Evolutionary conservation across 208 protist genomes (phyloP), one percentile per base, ranked within the genome.

Genomic region (Polymyxa betae): DNA sequence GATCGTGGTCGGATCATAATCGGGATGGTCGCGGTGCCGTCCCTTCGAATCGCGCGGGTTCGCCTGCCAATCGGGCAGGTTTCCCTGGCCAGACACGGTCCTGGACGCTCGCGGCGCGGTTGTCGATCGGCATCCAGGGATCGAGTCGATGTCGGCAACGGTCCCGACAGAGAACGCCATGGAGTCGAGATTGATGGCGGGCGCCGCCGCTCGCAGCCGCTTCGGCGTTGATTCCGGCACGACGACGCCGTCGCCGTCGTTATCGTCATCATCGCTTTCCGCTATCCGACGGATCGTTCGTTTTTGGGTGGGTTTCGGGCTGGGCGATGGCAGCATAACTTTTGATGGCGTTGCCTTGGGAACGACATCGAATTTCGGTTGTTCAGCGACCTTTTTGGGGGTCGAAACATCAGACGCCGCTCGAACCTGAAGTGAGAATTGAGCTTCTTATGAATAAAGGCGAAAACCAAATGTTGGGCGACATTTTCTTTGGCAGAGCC

Each of bases 1-100:
- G 16, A 66, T 66, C 54, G 54, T 66, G 54, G 54, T 66, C 54
- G 54, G 54, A 66, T 66, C 54, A 66, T 66, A 66, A 66, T 66
- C 29, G 20, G 54, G 54, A 29, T 66, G 20, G 29, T 66, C 54
- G 29, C 54, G 54, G 16, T 16, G 16, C 16, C 54, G 54, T 29
- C 54, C 54, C 54, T 66, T 66, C 54, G 16, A 32, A 29, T 66
- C 54, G 54, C 54, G 54, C 16, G 54, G 54, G 29, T 66, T 66
- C 29, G 29, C 54, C 29, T 66, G 54, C 54, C 54, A 66, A 32
- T 16, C 16, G 29, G 54, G 54, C 16, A 16, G 54, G 54, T 29
- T 66, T 16, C 29, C 54, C 29, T 16, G 16, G 54, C 29, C 54
- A 29, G 29, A 16, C 16, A 29, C 54, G 29, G 54, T 32, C 54